Conservation (phyloP, 495 filamentous ascomycete genomes). For the Viridothelium virens region DNA sequence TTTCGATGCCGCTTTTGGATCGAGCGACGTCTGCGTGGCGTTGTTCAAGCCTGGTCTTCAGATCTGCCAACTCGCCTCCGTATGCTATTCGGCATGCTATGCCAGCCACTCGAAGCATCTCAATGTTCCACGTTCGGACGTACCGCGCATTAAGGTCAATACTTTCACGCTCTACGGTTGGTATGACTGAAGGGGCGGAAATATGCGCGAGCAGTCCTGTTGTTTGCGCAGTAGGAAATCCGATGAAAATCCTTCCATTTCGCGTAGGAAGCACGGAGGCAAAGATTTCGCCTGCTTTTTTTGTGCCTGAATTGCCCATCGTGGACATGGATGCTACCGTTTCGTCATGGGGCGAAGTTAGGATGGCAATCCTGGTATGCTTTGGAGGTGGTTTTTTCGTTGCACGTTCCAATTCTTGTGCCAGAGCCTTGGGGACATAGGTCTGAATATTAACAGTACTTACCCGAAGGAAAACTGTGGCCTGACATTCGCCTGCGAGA, state of each 20-base stretch:
- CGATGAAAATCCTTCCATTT: slow-evolving; percentile 87
- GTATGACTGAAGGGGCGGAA: slow-evolving; percentile 96
- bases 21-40: slow-evolving; percentile 23
- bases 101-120: slow-evolving; percentile 85
- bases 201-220: slow-evolving; percentile 91
- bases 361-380: slow-evolving; percentile 68
- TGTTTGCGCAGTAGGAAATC: slow-evolving; percentile 94
- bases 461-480: slow-evolving; percentile 78
- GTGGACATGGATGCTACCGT: slow-evolving; percentile 44
- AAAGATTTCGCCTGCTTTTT: slow-evolving; percentile 67
- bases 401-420: slow-evolving; percentile 83
- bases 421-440: slow-evolving; percentile 56
- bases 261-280: slow-evolving; percentile 82
- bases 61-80: slow-evolving; percentile 69
- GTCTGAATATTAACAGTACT: slow-evolving; percentile 76
- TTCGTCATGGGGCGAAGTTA: slow-evolving; percentile 88
- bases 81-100: slow-evolving; percentile 85
- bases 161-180: slow-evolving; percentile 95
- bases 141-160: slow-evolving; percentile 94
- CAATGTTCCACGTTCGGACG: slow-evolving; percentile 92
- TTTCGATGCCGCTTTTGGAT: slow-evolving; percentile 23
- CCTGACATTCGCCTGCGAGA: slow-evolving; percentile 55
- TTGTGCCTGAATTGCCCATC: slow-evolving; percentile 46
- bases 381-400: slow-evolving; percentile 96
- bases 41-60: slow-evolving; percentile 45